phyloP scores from a whole-genome alignment of 495 filamentous ascomycete species.

The Aspergillus baeticus region DNA sequence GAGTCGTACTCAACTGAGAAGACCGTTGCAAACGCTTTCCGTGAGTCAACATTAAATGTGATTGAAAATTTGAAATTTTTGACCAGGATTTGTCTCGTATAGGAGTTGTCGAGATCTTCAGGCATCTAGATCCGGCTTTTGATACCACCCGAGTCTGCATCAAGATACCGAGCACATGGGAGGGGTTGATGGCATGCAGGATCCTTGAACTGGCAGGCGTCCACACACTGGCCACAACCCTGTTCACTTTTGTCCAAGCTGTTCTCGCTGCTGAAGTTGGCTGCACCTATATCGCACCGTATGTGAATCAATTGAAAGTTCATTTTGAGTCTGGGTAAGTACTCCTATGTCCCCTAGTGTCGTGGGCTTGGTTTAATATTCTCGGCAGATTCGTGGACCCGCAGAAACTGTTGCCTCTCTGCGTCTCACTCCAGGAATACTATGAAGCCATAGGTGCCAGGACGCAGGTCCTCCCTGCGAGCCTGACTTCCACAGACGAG shows the following conservation, averaged over 20 bases:
- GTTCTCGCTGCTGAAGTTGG: constrained; percentile 53
- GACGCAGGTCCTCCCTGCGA: constrained; percentile 57
- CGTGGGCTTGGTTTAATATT: not conserved
- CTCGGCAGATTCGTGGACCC: constrained; percentile 35
- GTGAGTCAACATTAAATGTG: constrained; percentile 31
- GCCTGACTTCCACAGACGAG: constrained; percentile 55
- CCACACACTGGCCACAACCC: constrained; percentile 58
- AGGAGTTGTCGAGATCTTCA: constrained; percentile 52
- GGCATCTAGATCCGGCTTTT: constrained; percentile 47
- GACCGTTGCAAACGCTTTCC: constrained; percentile 53
- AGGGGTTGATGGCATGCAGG: constrained; percentile 61
- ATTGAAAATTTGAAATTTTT: not conserved
- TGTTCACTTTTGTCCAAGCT: constrained; percentile 60
- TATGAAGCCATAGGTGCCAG: constrained; percentile 39
- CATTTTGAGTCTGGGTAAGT: constrained; percentile 55
- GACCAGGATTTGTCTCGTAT: not conserved
- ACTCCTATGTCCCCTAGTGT: not conserved
- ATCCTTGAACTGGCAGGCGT: constrained; percentile 52
- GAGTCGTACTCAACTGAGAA: constrained; percentile 51
- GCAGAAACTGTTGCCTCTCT: constrained; percentile 45
- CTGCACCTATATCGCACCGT: constrained; percentile 61
- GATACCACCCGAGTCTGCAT: constrained; percentile 53
- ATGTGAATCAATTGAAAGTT: constrained; percentile 63
- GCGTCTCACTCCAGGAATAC: constrained; percentile 51
- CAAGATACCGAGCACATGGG: constrained; percentile 64